Conservation (phyloP, 164 flowering plant species). For the Nymphaea thermarum region DNA sequence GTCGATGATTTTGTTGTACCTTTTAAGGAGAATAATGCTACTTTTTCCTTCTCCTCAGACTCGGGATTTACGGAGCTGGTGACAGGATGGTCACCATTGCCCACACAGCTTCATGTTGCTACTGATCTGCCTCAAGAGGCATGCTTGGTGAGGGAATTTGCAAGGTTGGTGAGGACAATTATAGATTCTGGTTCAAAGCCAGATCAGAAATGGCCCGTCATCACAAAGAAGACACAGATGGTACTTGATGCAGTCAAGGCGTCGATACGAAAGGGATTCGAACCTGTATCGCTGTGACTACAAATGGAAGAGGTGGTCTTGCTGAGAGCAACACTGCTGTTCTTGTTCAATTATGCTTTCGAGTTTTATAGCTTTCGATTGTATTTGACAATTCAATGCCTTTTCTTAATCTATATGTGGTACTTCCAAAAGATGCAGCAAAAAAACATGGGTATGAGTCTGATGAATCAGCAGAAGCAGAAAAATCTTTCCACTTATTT, state of each 20-base stretch:
- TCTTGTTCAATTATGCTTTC: not conserved
- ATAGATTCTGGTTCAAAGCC: constrained; percentile 10
- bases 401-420: not conserved
- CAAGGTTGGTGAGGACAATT: constrained; percentile 15
- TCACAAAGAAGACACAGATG: constrained; percentile 25
- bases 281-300: constrained; percentile 8
- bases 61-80: constrained; percentile 14
- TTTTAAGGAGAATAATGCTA: constrained; percentile 11
- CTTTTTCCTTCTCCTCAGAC: constrained; percentile 9
- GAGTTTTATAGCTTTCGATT: not conserved
- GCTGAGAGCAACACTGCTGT: not conserved
- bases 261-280: constrained; percentile 19
- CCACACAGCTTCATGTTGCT: constrained; percentile 10
- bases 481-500: not conserved
- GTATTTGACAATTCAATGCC: not conserved
- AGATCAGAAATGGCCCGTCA: constrained; percentile 21
- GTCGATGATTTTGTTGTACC: constrained; percentile 24
- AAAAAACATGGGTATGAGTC: not conserved
- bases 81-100: constrained; percentile 15
- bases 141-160: constrained; percentile 25
- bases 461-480: not conserved
- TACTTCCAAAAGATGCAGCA: too few relatives aligned
- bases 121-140: constrained; percentile 32
- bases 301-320: not conserved
- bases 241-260: constrained; percentile 26